A percentile compares a stretch with the other conserved stretches of the same genome.
Conservation (phyloP, 129 eudicot genomes). For the carrot (Daucus carota) region DNA sequence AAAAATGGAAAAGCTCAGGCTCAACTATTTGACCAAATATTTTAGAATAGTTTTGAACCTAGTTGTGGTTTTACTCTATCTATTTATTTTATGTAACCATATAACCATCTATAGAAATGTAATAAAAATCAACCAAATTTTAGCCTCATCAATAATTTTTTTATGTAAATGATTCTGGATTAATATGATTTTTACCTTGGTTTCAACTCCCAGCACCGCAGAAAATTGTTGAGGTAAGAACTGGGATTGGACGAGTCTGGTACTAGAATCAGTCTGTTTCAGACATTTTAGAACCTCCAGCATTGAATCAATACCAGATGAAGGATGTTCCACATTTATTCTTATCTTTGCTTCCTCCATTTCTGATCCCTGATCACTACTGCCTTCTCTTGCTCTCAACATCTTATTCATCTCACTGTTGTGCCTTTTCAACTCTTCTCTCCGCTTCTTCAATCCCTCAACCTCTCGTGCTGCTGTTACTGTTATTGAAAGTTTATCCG, state of each 20-base stretch:
- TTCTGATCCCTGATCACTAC: not conserved
- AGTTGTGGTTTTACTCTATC: too few relatives aligned
- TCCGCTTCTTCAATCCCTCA: slow-evolving; percentile 13
- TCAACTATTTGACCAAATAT: too few relatives aligned
- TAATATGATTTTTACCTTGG: slow-evolving; percentile 12
- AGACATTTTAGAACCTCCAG: slow-evolving; percentile 25
- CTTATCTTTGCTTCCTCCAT: slow-evolving; percentile 17
- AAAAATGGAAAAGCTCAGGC: too few relatives aligned
- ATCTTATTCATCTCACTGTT: slow-evolving; percentile 15
- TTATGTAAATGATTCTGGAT: too few relatives aligned
- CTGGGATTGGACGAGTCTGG: slow-evolving; percentile 19
- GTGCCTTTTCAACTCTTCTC: slow-evolving; percentile 15
- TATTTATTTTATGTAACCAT: too few relatives aligned
- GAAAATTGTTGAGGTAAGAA: slow-evolving; percentile 20
- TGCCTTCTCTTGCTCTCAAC: not conserved
- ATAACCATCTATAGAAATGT: too few relatives aligned
- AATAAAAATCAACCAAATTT: too few relatives aligned
- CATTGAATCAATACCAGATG: slow-evolving; percentile 29
- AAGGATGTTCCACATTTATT: slow-evolving; percentile 22
- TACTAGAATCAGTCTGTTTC: slow-evolving; percentile 3
- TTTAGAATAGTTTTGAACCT: too few relatives aligned
- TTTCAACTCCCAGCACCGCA: slow-evolving; percentile 11
- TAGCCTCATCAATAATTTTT: too few relatives aligned
- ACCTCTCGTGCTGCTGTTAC: slow-evolving; percentile 18
- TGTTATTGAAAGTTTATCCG: slow-evolving; percentile 25